Base-by-base conservation (phyloP, 2,329 filamentous ascomycete genomes). In the Zymoseptoria tritici region DNA sequence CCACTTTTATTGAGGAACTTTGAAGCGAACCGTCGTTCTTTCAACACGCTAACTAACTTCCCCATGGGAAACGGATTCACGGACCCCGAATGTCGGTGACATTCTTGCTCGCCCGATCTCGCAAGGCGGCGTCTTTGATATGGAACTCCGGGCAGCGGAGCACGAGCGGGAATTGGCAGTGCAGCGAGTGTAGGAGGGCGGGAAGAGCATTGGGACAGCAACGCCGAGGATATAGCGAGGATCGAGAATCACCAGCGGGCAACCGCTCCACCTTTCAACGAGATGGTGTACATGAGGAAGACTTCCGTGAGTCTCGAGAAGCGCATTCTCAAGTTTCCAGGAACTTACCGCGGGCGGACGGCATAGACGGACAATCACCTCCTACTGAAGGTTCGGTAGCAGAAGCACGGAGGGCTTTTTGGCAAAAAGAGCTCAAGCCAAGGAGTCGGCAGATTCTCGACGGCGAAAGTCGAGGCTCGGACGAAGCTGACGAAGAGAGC, bases 81-180 rank as follows among this genome's bases (percentile, higher is more conserved):
- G 31, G 52, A 49, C 50, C 49, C 42, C 55, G 60, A 31, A 56
- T 42, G 58, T 61, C 49, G 29, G 70, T 71, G 69, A 62, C 62
- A 62, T 60, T 63, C 49, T 22, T 71, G 20, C 56, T 69, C 9
- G 63, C 64, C 62, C 65, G 67, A 65, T 22, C 52, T 63, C 50
- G 63, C 64, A 52, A 61, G 62, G 54, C 62, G 64, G 50, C 56
- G 55, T 54, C 63, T 55, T 61, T 59, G 21, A 29, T 66, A 46
- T 61, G 63, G 62, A 60, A 42, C 24, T 55, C 57, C 50, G 62
- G 57, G 36, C 64, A 64, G 58, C 58, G 61, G 57, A 46, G 13
- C 4, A 66, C 63, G 52, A 61, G 60, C 53, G 60, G 54, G 19
- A 57, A 60, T 1, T 67, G 66, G 67, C 56, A 64, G 21, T 70